phyloP scores from a whole-genome alignment of 495 filamentous ascomycete genomes.

The Daldinia bambusicola region DNA sequence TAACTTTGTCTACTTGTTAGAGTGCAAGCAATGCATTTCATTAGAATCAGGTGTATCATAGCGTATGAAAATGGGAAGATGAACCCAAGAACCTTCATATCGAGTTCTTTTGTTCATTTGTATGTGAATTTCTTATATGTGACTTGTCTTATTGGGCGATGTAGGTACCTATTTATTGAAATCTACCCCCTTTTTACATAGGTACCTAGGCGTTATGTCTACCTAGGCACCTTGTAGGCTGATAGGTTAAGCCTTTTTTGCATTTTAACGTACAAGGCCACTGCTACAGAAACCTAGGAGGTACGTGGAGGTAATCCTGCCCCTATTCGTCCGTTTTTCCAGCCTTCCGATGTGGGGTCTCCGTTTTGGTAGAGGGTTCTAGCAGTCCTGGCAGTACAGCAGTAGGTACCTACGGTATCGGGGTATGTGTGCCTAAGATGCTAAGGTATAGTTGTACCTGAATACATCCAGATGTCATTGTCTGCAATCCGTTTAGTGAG shows the following conservation, averaged over 20 bases:
- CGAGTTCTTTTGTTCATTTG: neutral
- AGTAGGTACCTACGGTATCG: no score
- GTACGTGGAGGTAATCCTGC: neutral
- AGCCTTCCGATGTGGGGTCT: slow-evolving; percentile 1
- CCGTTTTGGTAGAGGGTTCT: neutral
- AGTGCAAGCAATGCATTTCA: neutral
- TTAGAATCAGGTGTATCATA: neutral
- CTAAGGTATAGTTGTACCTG: neutral
- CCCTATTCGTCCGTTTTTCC: neutral
- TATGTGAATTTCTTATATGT: neutral
- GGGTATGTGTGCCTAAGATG: neutral
- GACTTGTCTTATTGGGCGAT: neutral
- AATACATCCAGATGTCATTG: neutral
- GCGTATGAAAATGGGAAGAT: neutral
- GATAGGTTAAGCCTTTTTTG: neutral
- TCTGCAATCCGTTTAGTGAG: neutral
- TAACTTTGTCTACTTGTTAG: neutral
- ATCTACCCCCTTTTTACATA: neutral
- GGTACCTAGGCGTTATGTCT: neutral
- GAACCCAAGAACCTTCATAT: neutral
- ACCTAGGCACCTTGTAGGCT: neutral
- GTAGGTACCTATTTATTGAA: neutral
- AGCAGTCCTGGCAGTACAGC: no score
- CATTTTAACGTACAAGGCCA: neutral
- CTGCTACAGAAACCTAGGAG: neutral